Percentiles rank a stretch among this genome's conserved stretches.
phyloP scores from a whole-genome alignment of 2,329 filamentous ascomycete genomes.

The Fusarium sp. region DNA sequence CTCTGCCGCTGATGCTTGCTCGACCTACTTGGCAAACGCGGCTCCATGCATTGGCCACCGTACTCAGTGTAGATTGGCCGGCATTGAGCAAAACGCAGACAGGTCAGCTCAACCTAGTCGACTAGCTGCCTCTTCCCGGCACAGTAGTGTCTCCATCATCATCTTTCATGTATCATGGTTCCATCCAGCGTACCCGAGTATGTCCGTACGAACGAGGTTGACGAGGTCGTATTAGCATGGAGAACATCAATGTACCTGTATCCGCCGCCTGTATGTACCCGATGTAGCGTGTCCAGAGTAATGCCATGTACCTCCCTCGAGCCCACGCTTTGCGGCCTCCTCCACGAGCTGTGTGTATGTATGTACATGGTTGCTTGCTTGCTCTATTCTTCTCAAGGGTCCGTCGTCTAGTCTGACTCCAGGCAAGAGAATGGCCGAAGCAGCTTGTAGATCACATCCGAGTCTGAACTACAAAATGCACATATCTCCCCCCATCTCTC shows the following conservation, averaged over 20 bases:
- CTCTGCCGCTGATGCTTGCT: slow-evolving; percentile 13
- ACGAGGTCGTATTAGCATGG: slow-evolving; percentile 39
- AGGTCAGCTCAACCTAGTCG: slow-evolving; percentile 10
- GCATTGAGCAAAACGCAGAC: slow-evolving; percentile 23
- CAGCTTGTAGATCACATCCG: slow-evolving; percentile 38
- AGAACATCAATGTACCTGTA: slow-evolving; percentile 26
- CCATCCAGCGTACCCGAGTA: slow-evolving; percentile 21
- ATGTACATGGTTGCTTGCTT: too few species aligned
- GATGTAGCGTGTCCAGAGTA: slow-evolving; percentile 30
- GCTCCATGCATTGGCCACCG: slow-evolving; percentile 21
- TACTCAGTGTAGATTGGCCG: slow-evolving; percentile 15
- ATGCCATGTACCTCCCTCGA: slow-evolving; percentile 32
- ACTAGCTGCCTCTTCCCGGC: slow-evolving; percentile 31
- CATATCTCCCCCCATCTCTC: slow-evolving; percentile 37
- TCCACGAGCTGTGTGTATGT: slow-evolving; percentile 8
- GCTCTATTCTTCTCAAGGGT: slow-evolving; percentile 28
- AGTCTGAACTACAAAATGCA: slow-evolving; percentile 42
- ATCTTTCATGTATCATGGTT: slow-evolving; percentile 34
- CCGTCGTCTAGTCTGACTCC: slow-evolving; percentile 30
- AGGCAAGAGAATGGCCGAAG: slow-evolving; percentile 19
- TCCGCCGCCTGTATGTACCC: slow-evolving; percentile 33
- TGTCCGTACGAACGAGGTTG: slow-evolving; percentile 15
- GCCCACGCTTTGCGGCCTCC: slow-evolving; percentile 23
- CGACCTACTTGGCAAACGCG: slow-evolving; percentile 9
- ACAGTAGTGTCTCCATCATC: slow-evolving; percentile 35